Conservation (phyloP, 2,329 filamentous ascomycete genomes). For the Trichoderma breve region DNA sequence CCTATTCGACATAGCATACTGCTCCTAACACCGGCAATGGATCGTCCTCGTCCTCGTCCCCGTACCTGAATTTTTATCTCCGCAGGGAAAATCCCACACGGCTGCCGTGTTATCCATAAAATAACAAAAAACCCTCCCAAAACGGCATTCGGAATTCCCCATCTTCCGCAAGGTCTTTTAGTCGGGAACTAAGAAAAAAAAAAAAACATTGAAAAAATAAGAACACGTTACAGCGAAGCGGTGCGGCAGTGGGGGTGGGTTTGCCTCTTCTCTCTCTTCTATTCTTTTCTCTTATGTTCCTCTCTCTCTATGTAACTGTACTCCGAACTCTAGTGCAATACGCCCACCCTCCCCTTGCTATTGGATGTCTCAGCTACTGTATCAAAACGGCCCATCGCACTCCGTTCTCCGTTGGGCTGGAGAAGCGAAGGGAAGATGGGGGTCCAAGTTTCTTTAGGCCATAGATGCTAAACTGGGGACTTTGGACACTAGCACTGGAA, state of each 20-base stretch:
- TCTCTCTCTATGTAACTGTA: not conserved
- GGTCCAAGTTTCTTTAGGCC: not conserved
- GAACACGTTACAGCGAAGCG: not conserved
- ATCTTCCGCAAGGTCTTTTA: not conserved
- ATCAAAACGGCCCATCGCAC: not conserved
- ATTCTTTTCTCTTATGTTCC: not conserved
- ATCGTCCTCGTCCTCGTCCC: not conserved
- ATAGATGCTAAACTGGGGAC: not conserved
- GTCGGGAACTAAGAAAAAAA: not conserved
- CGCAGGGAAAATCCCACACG: not conserved
- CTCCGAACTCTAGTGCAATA: not conserved
- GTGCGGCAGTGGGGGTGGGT: not conserved
- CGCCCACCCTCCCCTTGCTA: not conserved
- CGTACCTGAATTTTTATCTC: not conserved
- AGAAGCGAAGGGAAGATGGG: not conserved
- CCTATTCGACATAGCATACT: too few species aligned
- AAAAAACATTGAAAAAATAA: not conserved
- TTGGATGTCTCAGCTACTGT: not conserved
- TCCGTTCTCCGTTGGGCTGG: not conserved
- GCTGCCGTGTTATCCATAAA: not conserved
- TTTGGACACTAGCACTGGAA: not conserved
- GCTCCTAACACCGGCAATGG: not conserved
- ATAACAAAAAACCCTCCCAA: not conserved
- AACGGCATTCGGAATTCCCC: slow-evolving; percentile 14
- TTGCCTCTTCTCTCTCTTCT: not conserved